These are phyloP conservation scores for Lolium multiflorum DNA, from an alignment of 176 grass and related monocot genomes.

Conservation along the genomic window DNA sequence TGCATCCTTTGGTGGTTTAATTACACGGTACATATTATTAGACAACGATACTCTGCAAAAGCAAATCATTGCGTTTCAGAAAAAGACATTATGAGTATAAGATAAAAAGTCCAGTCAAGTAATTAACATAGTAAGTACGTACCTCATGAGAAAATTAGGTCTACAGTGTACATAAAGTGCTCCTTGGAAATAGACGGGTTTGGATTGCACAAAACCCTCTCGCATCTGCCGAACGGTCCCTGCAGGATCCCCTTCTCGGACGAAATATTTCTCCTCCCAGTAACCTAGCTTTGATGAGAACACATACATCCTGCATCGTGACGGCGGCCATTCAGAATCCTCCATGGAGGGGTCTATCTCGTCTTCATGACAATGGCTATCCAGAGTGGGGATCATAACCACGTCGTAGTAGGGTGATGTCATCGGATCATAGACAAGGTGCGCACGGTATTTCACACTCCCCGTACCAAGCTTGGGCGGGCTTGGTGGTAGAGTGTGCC, in stretches of 20 bases:
- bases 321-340: slow-evolving; percentile 14
- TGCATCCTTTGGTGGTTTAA: background rate
- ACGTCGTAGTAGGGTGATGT: background rate
- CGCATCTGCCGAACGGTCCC: background rate
- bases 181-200: background rate
- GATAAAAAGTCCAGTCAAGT: background rate
- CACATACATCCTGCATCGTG: background rate
- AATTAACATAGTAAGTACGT: background rate
- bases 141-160: background rate
- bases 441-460: background rate
- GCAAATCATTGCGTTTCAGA: background rate
- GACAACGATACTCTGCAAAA: background rate
- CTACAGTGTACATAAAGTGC: background rate
- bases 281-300: background rate
- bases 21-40: background rate
- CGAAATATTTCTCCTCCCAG: background rate
- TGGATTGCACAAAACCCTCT: rapidly evolving
- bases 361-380: no score
- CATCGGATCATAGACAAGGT: background rate
- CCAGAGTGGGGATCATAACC: background rate
- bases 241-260: background rate
- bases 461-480: background rate
- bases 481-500: background rate
- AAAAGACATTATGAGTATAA: no score
- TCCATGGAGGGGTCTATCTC: background rate